Evolutionary conservation across 2,329 filamentous ascomycete genomes (phyloP), one percentile per base, ranked within the genome.

Genomic region (Ceratocystis variospora): DNA sequence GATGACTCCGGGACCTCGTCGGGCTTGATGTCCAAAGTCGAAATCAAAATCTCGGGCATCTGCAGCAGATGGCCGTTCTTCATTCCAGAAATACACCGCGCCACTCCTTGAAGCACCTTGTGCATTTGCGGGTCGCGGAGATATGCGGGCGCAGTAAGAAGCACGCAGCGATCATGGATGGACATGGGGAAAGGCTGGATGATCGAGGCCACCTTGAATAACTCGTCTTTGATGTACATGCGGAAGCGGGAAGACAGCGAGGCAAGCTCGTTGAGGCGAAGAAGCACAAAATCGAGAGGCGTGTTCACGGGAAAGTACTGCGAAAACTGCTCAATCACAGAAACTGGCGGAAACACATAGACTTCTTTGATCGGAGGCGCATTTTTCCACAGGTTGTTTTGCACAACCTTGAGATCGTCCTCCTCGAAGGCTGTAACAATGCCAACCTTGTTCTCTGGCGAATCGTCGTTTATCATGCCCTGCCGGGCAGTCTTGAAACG

Each of bases 281-380:
- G 79, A 66, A 97, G 76, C 68, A 97, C 85, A 72, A 91, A 96
- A 69, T 86, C 87, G 70, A 97, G 88, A 0, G 92, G 90, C 0
- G 89, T 92, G 5, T 83, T 81, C 0, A 85, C 82, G 0, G 92
- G 90, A 71, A 96, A 96, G 73, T 93, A 94, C 2, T 83, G 81
- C 0, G 88, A 82, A 72, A 97, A 94, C 6, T 83, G 82, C 72
- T 94, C 84, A 44, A 96, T 78, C 2, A 90, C 80, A 31, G 80
- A 74, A 1, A 83, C 79, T 0, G 91, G 89, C 3, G 93, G 89
- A 62, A 87, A 80, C 46, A 97, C 79, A 28, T 88, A 89, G 0
- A 90, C 93, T 1, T 82, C 80, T 57, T 78, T 77, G 63, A 97
- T 81, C 3, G 87, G 85, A 31, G 83, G 78, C 2, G 88, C 82